Conservation (phyloP, 2,329 filamentous ascomycete genomes). For the Clonostachys sp. region DNA sequence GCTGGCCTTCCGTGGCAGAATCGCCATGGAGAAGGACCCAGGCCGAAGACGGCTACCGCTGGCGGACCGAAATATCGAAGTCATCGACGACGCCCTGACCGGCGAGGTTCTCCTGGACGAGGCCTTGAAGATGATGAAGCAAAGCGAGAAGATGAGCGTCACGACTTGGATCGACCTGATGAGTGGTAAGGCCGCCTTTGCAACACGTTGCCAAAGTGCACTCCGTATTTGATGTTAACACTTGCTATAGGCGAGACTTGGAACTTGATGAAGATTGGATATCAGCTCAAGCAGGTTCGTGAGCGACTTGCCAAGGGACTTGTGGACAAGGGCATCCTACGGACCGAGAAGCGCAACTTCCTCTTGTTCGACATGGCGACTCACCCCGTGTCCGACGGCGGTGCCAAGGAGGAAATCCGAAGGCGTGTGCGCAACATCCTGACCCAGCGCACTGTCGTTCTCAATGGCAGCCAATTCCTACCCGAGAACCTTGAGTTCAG, state of each 20-base stretch:
- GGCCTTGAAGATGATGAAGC: constrained; percentile 99
- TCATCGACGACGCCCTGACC: constrained; percentile 92
- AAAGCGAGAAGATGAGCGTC: constrained; percentile 99
- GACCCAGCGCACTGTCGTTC: constrained; percentile 88
- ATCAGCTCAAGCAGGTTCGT: constrained; percentile 98
- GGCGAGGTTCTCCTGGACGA: constrained; percentile 97
- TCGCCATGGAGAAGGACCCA: constrained; percentile 98
- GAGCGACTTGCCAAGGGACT: constrained; percentile 95
- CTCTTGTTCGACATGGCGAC: constrained; percentile 99
- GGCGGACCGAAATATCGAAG: constrained; percentile 91
- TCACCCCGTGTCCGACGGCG: constrained; percentile 92
- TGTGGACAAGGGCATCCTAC: constrained; percentile 96
- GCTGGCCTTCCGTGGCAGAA: constrained; percentile 88
- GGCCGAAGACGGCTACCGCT: constrained; percentile 87
- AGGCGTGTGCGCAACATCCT: constrained; percentile 88
- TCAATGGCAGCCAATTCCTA: constrained; percentile 81
- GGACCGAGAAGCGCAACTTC: constrained; percentile 99
- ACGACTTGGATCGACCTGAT: constrained; percentile 98
- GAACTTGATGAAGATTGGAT: constrained; percentile 99
- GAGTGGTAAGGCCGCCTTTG: constrained; percentile 65
- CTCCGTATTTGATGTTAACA: neutral
- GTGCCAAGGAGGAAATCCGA: constrained; percentile 95
- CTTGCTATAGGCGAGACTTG: constrained; percentile 79
- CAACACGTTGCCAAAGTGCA: neutral
- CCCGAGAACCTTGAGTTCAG: constrained; percentile 94